Conservation (phyloP, 1,139 yeast genomes). For the Trichomonascaceae sp. region DNA sequence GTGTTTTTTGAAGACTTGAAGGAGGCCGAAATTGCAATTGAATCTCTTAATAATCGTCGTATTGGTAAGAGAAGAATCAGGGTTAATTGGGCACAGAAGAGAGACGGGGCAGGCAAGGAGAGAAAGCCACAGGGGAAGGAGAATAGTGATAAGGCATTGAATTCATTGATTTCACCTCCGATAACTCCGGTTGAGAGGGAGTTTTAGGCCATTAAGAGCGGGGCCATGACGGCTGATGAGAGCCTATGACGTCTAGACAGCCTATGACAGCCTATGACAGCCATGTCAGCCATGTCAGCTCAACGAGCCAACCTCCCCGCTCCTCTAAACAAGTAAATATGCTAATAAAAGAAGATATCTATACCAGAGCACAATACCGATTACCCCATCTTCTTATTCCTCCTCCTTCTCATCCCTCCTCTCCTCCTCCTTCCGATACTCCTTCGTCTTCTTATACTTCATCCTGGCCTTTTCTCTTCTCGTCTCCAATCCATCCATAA, state of each 20-base stretch:
- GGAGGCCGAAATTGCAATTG: slow-evolving; percentile 73
- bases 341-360: too few species aligned
- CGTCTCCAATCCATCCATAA: slow-evolving; percentile 25
- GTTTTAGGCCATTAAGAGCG: too few species aligned
- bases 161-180: not conserved
- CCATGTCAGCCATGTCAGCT: too few species aligned
- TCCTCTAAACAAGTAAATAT: too few species aligned
- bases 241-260: too few species aligned
- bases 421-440: slow-evolving; percentile 20
- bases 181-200: not conserved
- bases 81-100: slow-evolving; percentile 86
- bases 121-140: not conserved
- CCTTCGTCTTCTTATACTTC: slow-evolving; percentile 22
- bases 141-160: not conserved
- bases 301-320: too few species aligned
- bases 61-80: slow-evolving; percentile 72
- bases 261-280: too few species aligned
- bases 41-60: slow-evolving; percentile 67
- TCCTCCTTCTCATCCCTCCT: not conserved
- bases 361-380: too few species aligned
- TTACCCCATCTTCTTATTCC: not conserved
- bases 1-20: slow-evolving; percentile 63
- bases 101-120: slow-evolving; percentile 22
- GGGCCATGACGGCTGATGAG: too few species aligned
- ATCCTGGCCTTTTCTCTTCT: slow-evolving; percentile 26